A percentile compares a stretch with the other conserved stretches of the same genome.
These are phyloP conservation scores for Crithidia fasciculata DNA, from an alignment of 208 protist genomes.

Conservation along the genomic window DNA sequence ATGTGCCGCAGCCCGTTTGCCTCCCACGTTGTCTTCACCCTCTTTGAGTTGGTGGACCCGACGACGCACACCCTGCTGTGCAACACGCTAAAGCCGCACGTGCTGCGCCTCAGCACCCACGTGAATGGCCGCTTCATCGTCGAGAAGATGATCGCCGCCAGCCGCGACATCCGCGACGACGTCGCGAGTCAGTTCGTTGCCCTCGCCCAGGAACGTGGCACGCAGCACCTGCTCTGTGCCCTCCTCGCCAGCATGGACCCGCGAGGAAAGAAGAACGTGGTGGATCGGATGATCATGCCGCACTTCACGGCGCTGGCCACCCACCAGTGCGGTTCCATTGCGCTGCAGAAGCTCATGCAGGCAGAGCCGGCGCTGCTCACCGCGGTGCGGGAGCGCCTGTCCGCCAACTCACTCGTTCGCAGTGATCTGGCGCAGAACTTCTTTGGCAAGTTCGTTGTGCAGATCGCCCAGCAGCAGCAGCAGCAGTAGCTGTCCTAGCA, in stretches of 20 bases:
- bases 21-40: conserved; percentile 78
- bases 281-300: conserved; percentile 55
- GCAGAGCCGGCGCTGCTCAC: conserved; percentile 47
- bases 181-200: conserved; percentile 71
- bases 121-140: conserved; percentile 89
- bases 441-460: conserved; percentile 88
- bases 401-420: conserved; percentile 44
- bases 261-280: conserved; percentile 59
- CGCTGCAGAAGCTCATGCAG: conserved; percentile 86
- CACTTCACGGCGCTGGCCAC: conserved; percentile 61
- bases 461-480: conserved; percentile 53
- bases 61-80: conserved; percentile 73
- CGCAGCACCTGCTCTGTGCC: conserved; percentile 82
- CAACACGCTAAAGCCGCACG: conserved; percentile 66
- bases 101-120: conserved; percentile 64
- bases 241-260: conserved; percentile 73
- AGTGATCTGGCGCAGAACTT: conserved; percentile 83
- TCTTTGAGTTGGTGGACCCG: conserved; percentile 78
- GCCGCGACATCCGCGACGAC: conserved; percentile 81
- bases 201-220: conserved; percentile 71
- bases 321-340: conserved; percentile 73
- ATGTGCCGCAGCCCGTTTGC: conserved; percentile 74
- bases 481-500: background rate
- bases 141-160: conserved; percentile 76
- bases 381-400: conserved; percentile 53